Conservation (phyloP, 441 rosid genomes). For the Eutrema salsugineum region DNA sequence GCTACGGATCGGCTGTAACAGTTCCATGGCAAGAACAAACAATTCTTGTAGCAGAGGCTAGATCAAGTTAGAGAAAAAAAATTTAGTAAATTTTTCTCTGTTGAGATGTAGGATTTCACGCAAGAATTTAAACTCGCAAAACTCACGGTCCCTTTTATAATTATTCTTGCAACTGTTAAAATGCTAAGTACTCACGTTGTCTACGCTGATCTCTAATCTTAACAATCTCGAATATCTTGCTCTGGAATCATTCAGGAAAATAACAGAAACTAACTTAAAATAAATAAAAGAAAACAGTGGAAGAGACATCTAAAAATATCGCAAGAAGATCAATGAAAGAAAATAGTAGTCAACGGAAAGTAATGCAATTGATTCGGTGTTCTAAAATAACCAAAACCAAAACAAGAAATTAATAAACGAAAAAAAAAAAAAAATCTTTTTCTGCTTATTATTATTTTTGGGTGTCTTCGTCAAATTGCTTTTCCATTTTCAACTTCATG, state of each 20-base stretch:
- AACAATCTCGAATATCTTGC: background rate
- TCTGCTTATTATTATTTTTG: slow-evolving; percentile 18
- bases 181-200: background rate
- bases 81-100: no score
- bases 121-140: background rate
- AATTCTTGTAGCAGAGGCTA: no score
- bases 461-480: background rate
- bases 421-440: background rate
- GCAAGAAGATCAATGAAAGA: background rate
- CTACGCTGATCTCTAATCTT: background rate
- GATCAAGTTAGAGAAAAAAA: no score
- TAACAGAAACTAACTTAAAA: slow-evolving; percentile 5
- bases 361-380: slow-evolving; percentile 28
- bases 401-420: slow-evolving; percentile 13
- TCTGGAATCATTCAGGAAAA: background rate
- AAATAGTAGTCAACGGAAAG: slow-evolving; percentile 27
- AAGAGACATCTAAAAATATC: slow-evolving; percentile 11
- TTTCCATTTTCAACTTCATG: slow-evolving; percentile 26
- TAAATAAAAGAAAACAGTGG: background rate
- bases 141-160: background rate
- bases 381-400: slow-evolving; percentile 24
- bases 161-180: no score
- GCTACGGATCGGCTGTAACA: no score
- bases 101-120: no score
- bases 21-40: no score